These are phyloP conservation scores for Anisodus acutangulus DNA, from an alignment of 257 asterid genomes.

Conservation along the genomic window DNA sequence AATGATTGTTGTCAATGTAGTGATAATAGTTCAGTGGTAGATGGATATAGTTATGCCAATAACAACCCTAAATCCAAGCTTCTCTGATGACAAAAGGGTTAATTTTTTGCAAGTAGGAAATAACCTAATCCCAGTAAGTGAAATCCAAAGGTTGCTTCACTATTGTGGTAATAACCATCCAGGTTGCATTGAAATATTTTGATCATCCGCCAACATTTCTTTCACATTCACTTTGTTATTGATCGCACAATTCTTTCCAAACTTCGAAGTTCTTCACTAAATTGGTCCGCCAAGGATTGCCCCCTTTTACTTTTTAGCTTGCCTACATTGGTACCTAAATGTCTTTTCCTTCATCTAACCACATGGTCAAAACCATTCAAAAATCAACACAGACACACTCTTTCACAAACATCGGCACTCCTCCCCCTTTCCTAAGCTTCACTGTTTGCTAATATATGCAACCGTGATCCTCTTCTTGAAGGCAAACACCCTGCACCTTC, in stretches of 20 bases:
- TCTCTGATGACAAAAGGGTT: too few species aligned
- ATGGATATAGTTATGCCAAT: too few species aligned
- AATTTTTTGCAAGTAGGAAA: too few species aligned
- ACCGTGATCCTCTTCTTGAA: neutral
- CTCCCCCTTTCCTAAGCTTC: neutral
- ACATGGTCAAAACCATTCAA: too few species aligned
- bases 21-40: too few species aligned
- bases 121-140: too few species aligned
- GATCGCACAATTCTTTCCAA: neutral
- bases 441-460: neutral
- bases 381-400: neutral
- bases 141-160: too few species aligned
- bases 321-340: neutral
- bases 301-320: neutral
- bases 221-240: neutral
- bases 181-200: too few species aligned
- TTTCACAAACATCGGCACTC: neutral
- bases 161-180: too few species aligned
- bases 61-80: too few species aligned
- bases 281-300: too few species aligned
- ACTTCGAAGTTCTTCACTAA: neutral
- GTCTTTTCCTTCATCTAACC: constrained; percentile 4
- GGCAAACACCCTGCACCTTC: neutral
- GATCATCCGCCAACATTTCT: neutral
- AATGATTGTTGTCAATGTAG: too few species aligned